Conservation (phyloP, 306 rosid species). For the Prunus padus region DNA sequence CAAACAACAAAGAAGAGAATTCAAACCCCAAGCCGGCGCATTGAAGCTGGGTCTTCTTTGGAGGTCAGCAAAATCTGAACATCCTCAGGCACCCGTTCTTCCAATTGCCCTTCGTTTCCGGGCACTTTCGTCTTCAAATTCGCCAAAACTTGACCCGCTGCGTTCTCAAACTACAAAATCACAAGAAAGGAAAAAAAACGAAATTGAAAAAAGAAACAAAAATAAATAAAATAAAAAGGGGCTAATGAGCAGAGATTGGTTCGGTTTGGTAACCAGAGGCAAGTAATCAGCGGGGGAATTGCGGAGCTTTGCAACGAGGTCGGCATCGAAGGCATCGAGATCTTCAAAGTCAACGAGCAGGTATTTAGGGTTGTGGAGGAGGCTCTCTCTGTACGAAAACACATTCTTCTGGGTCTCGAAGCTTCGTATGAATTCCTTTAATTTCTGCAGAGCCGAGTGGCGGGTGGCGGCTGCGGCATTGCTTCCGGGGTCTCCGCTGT, state of each 20-base stretch:
- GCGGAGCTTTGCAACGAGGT: slow-evolving; percentile 75
- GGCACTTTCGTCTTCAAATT: slow-evolving; percentile 78
- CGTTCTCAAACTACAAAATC: slow-evolving; percentile 72
- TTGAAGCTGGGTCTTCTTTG: slow-evolving; percentile 68
- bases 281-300: slow-evolving; percentile 74
- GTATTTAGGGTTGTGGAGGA: slow-evolving; percentile 59
- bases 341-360: slow-evolving; percentile 73
- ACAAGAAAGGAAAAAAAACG: too few species aligned
- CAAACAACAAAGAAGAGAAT: background rate
- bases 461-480: slow-evolving; percentile 46
- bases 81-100: slow-evolving; percentile 77
- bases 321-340: slow-evolving; percentile 74
- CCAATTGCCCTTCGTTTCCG: slow-evolving; percentile 82
- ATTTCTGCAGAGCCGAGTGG: slow-evolving; percentile 72
- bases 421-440: slow-evolving; percentile 91
- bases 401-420: slow-evolving; percentile 68
- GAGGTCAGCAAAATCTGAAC: slow-evolving; percentile 92
- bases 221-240: background rate
- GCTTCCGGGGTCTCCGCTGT: slow-evolving; percentile 32
- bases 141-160: slow-evolving; percentile 89
- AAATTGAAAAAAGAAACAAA: background rate
- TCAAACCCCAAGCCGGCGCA: slow-evolving; percentile 87
- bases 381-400: slow-evolving; percentile 81
- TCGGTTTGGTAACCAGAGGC: slow-evolving; percentile 51
- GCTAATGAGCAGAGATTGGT: background rate